Conservation (phyloP, 208 protist species). For the Trypanosoma caninum region DNA sequence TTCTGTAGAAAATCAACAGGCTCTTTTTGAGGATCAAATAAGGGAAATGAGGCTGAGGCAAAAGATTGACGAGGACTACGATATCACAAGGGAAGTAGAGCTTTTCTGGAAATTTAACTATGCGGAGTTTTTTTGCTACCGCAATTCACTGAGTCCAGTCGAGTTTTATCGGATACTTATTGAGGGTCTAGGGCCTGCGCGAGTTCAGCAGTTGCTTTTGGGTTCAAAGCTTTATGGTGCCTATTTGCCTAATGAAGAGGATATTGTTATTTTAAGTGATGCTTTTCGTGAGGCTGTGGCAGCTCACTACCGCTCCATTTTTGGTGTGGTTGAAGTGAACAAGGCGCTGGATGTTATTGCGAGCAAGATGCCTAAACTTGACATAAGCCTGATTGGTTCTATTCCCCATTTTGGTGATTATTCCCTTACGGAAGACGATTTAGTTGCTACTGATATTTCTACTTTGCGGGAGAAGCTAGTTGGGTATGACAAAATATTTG, state of each 20-base stretch:
- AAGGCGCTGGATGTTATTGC: constrained; percentile 62
- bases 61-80: constrained; percentile 54
- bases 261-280: constrained; percentile 67
- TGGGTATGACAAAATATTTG: constrained; percentile 43
- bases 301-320: constrained; percentile 33
- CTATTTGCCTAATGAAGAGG: constrained; percentile 29
- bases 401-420: constrained; percentile 74
- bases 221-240: constrained; percentile 16
- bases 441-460: constrained; percentile 47
- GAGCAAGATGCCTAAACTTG: constrained; percentile 61
- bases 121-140: constrained; percentile 71
- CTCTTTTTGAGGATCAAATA: constrained; percentile 62
- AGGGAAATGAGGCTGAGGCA: constrained; percentile 36
- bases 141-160: constrained; percentile 47
- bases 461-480: constrained; percentile 33
- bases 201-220: constrained; percentile 54
- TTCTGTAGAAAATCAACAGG: constrained; percentile 33
- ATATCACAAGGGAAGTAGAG: constrained; percentile 54
- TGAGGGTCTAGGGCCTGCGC: constrained; percentile 37
- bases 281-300: constrained; percentile 37
- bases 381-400: constrained; percentile 63
- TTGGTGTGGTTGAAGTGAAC: constrained; percentile 38
- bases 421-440: constrained; percentile 41
- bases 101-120: constrained; percentile 86
- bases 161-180: constrained; percentile 63